Evolutionary conservation across 2,329 filamentous ascomycete genomes (phyloP).

Genomic region (Penicillium sp.): DNA sequence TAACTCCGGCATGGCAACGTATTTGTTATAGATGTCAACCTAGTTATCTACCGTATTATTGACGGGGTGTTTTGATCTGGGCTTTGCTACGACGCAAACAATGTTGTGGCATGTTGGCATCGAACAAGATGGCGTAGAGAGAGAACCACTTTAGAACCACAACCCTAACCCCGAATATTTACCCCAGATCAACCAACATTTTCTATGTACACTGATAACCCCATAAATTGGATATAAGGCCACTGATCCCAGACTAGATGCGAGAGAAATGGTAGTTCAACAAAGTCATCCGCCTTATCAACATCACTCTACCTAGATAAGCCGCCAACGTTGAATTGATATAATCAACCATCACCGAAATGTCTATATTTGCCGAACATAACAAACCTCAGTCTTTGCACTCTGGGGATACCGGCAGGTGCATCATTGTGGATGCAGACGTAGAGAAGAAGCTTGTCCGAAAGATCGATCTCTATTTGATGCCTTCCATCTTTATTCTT

Average conservation of each 20-base stretch:
- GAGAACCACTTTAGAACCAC: neutral
- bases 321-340: too few relatives aligned
- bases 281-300: neutral
- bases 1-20: too few relatives aligned
- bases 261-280: neutral
- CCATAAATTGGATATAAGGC: neutral
- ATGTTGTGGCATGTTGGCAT: neutral
- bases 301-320: neutral
- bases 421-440: neutral
- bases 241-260: neutral
- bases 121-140: neutral
- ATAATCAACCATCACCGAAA: neutral
- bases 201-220: neutral
- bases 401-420: neutral
- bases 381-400: neutral
- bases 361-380: neutral
- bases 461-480: constrained; percentile 4
- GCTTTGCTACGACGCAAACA: neutral
- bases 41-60: neutral
- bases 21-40: too few relatives aligned
- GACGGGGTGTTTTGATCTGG: neutral
- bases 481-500: constrained; percentile 5
- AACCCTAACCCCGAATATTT: neutral
- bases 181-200: neutral
- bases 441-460: constrained; percentile 1